Conservation (phyloP, 139 green algal species). For the Coelastrella sp. region DNA sequence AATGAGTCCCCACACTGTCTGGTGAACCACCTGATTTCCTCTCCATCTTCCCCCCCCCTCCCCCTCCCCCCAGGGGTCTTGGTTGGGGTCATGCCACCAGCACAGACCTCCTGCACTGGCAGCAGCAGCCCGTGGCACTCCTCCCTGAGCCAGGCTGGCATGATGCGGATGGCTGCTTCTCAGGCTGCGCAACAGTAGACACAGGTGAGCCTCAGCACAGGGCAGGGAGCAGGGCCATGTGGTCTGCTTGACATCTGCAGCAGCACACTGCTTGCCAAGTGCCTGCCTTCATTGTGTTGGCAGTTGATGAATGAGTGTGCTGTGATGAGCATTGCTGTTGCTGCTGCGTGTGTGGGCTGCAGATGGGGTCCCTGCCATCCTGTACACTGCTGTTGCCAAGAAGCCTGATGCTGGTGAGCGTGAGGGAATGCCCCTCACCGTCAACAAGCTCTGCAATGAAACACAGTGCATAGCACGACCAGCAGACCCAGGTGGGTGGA, state of each 20-base stretch:
- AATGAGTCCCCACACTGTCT: too few relatives aligned
- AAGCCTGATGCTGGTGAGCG: constrained; percentile 39
- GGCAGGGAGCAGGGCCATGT: background rate
- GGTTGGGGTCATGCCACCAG: constrained; percentile 81
- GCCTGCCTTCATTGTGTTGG: too few relatives aligned
- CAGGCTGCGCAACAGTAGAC: constrained; percentile 71
- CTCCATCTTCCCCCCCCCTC: background rate
- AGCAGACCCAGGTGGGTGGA: constrained; percentile 56
- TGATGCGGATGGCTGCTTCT: constrained; percentile 84
- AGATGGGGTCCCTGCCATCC: constrained; percentile 34
- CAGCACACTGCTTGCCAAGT: background rate
- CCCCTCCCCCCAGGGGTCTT: constrained; percentile 56
- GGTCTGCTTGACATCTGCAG: background rate
- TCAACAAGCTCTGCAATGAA: constrained; percentile 80
- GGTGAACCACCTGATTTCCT: too few relatives aligned
- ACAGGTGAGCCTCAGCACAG: constrained; percentile 35
- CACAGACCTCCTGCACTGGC: constrained; percentile 74
- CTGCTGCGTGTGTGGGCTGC: background rate
- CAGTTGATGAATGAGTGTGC: too few relatives aligned
- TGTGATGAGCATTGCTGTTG: background rate
- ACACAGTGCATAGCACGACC: constrained; percentile 71
- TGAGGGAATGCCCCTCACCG: constrained; percentile 46
- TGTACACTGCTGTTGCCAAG: constrained; percentile 66
- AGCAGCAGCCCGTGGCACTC: constrained; percentile 74
- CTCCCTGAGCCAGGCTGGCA: constrained; percentile 62